These are phyloP conservation scores for Penicillium coffeae DNA, from an alignment of 495 filamentous ascomycete genomes.

Conservation along the genomic window DNA sequence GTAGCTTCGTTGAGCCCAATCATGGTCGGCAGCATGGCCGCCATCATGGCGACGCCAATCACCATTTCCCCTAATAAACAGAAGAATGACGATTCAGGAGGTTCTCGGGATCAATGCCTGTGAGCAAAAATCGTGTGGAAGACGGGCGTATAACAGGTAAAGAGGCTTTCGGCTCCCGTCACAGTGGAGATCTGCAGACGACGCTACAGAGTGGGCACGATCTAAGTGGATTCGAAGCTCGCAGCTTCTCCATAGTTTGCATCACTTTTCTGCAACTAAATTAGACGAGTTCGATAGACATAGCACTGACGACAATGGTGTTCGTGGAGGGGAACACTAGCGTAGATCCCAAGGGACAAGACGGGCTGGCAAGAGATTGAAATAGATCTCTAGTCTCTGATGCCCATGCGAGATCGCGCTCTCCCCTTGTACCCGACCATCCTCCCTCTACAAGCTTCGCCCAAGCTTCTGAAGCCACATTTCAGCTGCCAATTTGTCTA, in stretches of 20 bases:
- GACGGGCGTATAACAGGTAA: constrained; percentile 14
- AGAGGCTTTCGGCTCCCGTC: constrained; percentile 8
- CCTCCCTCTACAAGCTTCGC: not conserved
- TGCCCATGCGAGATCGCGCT: constrained; percentile 1
- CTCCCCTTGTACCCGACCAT: not conserved
- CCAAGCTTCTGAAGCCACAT: constrained; percentile 2
- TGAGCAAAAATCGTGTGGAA: constrained; percentile 1
- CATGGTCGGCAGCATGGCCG: constrained; percentile 30
- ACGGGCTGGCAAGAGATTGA: constrained; percentile 6
- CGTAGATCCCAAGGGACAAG: constrained; percentile 1
- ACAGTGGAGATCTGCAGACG: constrained; percentile 4
- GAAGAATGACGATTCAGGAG: not conserved
- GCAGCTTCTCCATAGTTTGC: constrained; percentile 8
- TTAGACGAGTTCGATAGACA: constrained; percentile 3
- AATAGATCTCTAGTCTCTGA: constrained; percentile 7
- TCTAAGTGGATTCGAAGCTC: constrained; percentile 8
- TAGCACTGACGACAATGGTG: constrained; percentile 8
- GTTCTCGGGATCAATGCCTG: not conserved
- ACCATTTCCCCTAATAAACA: constrained; percentile 22
- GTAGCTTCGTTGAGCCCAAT: constrained; percentile 27
- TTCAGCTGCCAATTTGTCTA: not conserved
- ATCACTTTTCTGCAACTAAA: constrained; percentile 18
- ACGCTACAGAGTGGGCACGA: constrained; percentile 3
- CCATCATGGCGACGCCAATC: constrained; percentile 27
- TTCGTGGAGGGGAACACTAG: constrained; percentile 3